A percentile compares a stretch with the other conserved stretches of the same genome.
phyloP scores from a whole-genome alignment of 192 early-diverging fungal species.

The Coemansia asiatica region DNA sequence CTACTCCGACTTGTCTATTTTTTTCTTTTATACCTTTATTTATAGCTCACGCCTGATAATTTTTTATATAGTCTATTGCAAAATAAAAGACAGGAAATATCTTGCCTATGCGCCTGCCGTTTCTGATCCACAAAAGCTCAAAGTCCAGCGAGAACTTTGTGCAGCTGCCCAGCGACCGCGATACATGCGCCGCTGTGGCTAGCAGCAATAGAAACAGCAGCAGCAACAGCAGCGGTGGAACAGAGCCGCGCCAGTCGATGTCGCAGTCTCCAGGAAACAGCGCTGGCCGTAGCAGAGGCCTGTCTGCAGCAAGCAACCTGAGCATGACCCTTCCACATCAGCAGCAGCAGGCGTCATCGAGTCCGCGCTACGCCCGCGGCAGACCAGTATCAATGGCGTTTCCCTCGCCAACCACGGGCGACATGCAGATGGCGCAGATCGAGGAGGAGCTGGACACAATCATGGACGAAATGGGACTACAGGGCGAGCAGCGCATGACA shows the following conservation, averaged over 20 bases:
- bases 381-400: slow-evolving; percentile 28
- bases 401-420: slow-evolving; percentile 18
- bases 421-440: slow-evolving; percentile 41
- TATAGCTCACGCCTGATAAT: too few relatives aligned
- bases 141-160: slow-evolving; percentile 47
- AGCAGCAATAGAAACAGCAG: not conserved
- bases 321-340: not conserved
- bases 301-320: not conserved
- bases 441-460: slow-evolving; percentile 52
- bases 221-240: not conserved
- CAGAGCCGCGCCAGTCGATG: not conserved
- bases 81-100: too few relatives aligned
- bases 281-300: not conserved
- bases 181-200: not conserved
- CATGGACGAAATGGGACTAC: slow-evolving; percentile 50
- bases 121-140: slow-evolving; percentile 25
- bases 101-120: slow-evolving; percentile 45
- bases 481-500: slow-evolving; percentile 36
- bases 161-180: slow-evolving; percentile 23
- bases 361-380: slow-evolving; percentile 1
- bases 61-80: too few relatives aligned
- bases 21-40: too few relatives aligned
- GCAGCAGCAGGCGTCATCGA: not conserved
- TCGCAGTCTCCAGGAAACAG: slow-evolving; percentile 19
- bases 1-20: not conserved